phyloP scores from a whole-genome alignment of 2,329 filamentous ascomycete genomes.

The Stachybotrys chartarum region DNA sequence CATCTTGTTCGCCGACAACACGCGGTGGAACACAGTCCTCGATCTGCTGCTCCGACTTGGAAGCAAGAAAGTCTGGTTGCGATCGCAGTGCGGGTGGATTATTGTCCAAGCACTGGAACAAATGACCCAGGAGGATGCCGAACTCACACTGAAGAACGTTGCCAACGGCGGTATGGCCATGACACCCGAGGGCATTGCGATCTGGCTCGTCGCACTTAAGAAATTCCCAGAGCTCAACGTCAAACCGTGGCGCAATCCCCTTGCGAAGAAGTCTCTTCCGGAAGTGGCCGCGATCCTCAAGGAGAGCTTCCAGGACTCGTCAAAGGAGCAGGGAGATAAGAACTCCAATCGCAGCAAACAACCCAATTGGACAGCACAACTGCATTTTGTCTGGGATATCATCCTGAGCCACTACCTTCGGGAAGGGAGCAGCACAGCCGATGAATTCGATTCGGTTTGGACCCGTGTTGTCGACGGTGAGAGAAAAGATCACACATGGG shows the following conservation, averaged over 20 bases:
- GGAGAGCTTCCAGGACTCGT: slow-evolving; percentile 55
- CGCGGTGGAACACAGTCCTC: slow-evolving; percentile 61
- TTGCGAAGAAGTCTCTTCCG: slow-evolving; percentile 60
- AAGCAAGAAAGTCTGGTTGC: slow-evolving; percentile 79
- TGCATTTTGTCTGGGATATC: slow-evolving; percentile 84
- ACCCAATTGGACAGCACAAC: slow-evolving; percentile 69
- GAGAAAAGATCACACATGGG: slow-evolving; percentile 14
- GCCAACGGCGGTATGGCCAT: slow-evolving; percentile 60
- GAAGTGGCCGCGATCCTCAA: slow-evolving; percentile 72
- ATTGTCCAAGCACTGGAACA: slow-evolving; percentile 66
- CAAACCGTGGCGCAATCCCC: slow-evolving; percentile 72
- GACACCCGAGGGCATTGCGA: slow-evolving; percentile 80
- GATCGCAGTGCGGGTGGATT: slow-evolving; percentile 80
- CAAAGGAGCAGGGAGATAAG: slow-evolving; percentile 35
- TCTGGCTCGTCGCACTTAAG: slow-evolving; percentile 70
- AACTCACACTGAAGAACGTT: slow-evolving; percentile 56
- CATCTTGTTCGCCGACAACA: slow-evolving; percentile 55
- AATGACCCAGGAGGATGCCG: slow-evolving; percentile 49
- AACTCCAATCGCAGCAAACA: slow-evolving; percentile 46
- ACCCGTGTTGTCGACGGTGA: slow-evolving; percentile 76
- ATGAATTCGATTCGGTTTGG: slow-evolving; percentile 74
- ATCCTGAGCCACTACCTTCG: slow-evolving; percentile 53
- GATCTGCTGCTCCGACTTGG: slow-evolving; percentile 67
- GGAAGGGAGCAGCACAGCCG: slow-evolving; percentile 24
- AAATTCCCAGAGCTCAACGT: slow-evolving; percentile 56